Evolutionary conservation across 2,329 filamentous ascomycete species (phyloP), one percentile per base, ranked within the genome.

Genomic region (Pseudogymnoascus sp.): DNA sequence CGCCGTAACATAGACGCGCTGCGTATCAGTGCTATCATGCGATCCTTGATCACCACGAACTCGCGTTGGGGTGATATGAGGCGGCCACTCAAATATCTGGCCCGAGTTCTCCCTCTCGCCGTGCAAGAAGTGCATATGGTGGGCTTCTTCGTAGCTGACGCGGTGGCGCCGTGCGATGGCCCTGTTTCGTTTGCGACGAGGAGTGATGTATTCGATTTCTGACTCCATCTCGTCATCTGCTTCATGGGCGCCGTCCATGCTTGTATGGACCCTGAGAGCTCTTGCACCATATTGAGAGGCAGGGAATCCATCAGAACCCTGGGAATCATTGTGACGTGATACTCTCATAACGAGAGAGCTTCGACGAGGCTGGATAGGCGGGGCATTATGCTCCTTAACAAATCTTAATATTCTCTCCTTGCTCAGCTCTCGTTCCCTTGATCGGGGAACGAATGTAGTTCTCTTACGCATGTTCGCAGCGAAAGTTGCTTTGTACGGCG

Each of bases 351-450:
- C 21, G 21, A 5, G 45, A 52, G 45, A 52, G 7, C 45, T 52
- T 16, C 21, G 45, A 52, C 64, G 64, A 37, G 63, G 60, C 28
- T 66, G 64, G 28, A 66, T 64, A 14, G 63, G 64, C 8, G 64
- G 65, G n/a, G 59, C 43, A 60, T 65, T 49, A 43, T 64, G 63
- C 5, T 43, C 45, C 31, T 43, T 60, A 25, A 63, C 59, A 58
- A 38, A 65, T 28, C 64, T 49, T 16, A 40, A 40, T 40, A 40
- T 40, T 9, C 38, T 40, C 38, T 40, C 38, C n/a, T 40, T 40
- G n/a, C 38, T 40, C 38, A 40, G 2, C 38, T 40, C 38, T 40
- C 38, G 38, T 7, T 40, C 38, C 38, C 38, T 40, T 18, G 38
- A 9, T 5, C 38, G 38, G 38, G 38, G 38, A 18, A 40, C 9